These are phyloP conservation scores for Phytophthora tubulina DNA, from an alignment of 352 stramenopile genomes.

Conservation along the genomic window DNA sequence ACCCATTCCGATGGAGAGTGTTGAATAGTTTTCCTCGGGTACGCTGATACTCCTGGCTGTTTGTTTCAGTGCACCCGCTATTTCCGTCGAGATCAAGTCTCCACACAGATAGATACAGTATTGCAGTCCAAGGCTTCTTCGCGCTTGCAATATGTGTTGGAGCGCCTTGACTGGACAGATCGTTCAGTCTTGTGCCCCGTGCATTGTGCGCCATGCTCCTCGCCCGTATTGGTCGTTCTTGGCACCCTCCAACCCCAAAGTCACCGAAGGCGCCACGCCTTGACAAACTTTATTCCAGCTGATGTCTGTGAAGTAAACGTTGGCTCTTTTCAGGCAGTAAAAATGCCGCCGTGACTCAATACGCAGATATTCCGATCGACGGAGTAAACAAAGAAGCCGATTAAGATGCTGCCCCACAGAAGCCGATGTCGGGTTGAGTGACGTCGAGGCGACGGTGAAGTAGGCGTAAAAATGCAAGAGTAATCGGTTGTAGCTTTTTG, in stretches of 20 bases:
- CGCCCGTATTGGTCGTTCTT: neutral
- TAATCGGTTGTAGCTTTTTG: constrained; percentile 40
- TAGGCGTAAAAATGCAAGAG: constrained; percentile 25
- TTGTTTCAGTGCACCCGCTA: constrained; percentile 1
- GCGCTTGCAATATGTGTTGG: neutral
- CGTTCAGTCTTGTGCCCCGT: neutral
- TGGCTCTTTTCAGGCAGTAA: neutral
- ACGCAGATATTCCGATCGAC: neutral
- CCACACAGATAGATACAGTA: constrained; percentile 5
- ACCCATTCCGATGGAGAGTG: constrained; percentile 6
- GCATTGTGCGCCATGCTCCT: neutral
- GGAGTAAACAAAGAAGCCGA: neutral
- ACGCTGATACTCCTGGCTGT: constrained; percentile 5
- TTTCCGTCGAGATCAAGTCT: neutral
- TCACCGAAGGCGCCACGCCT: neutral
- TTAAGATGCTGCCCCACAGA: neutral
- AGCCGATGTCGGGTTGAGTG: neutral
- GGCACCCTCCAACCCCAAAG: neutral
- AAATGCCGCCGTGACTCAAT: neutral
- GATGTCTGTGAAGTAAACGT: neutral
- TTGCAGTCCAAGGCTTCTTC: neutral
- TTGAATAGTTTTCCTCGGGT: constrained; percentile 12
- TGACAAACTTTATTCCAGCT: neutral
- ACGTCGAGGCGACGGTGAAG: constrained; percentile 12
- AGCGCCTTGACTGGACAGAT: neutral